Percentiles rank a stretch among this genome's conserved stretches.
phyloP scores from a whole-genome alignment of 306 rosid species.

The Biancaea sappan region DNA sequence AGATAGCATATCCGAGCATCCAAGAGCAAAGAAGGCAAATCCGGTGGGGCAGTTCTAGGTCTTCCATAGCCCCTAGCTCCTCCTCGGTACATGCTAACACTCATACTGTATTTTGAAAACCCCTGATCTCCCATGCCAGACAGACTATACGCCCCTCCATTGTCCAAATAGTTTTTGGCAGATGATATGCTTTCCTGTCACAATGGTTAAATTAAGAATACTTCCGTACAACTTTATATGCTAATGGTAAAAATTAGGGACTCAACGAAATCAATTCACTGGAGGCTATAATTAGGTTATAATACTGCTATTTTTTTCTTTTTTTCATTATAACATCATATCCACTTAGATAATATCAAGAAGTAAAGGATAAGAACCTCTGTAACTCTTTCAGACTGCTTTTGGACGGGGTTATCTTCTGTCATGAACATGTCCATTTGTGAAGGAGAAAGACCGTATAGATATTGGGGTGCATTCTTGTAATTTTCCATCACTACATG shows the following conservation, averaged over 20 bases:
- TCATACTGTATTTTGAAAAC: constrained; percentile 75
- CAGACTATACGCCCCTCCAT: constrained; percentile 81
- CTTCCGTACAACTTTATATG: constrained; percentile 6
- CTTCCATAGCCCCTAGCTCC: constrained; percentile 78
- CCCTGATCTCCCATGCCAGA: constrained; percentile 51
- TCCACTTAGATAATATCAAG: constrained; percentile 5
- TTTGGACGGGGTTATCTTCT: constrained; percentile 66
- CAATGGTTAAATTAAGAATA: constrained; percentile 23
- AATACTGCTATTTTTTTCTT: not conserved
- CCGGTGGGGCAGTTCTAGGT: constrained; percentile 86
- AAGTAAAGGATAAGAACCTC: constrained; percentile 61
- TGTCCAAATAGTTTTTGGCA: constrained; percentile 65
- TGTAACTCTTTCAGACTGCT: constrained; percentile 64
- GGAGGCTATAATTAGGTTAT: constrained; percentile 6
- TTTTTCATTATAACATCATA: not conserved
- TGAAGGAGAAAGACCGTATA: constrained; percentile 85
- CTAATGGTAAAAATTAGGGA: not conserved
- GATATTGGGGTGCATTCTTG: constrained; percentile 69
- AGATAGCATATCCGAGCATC: constrained; percentile 86
- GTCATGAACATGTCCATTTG: constrained; percentile 97
- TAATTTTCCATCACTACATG: constrained; percentile 78
- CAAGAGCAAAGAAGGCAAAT: constrained; percentile 88
- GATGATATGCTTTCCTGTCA: constrained; percentile 85
- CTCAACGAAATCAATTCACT: constrained; percentile 13
- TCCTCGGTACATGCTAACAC: constrained; percentile 85